Evolutionary conservation across 352 stramenopile species (phyloP).

Genomic region (Phytophthora tentaculata): DNA sequence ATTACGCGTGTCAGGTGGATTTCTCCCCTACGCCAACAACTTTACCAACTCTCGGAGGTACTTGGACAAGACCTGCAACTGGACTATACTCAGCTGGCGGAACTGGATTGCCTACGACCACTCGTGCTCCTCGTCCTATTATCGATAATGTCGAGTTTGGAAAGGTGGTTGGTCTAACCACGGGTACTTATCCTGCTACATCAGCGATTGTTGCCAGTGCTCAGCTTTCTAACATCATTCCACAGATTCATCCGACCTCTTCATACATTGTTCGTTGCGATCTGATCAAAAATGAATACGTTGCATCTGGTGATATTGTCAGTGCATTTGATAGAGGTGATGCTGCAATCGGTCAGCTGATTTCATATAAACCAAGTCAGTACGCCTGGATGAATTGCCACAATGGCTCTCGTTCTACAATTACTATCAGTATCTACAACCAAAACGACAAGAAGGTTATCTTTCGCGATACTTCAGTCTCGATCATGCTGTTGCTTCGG

Average conservation of each 20-base stretch:
- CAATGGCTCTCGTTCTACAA: too few relatives aligned
- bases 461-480: too few relatives aligned
- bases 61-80: neutral
- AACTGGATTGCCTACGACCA: neutral
- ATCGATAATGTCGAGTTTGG: neutral
- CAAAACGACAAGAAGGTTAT: too few relatives aligned
- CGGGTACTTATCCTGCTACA: too few relatives aligned
- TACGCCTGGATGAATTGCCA: neutral
- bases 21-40: too few relatives aligned
- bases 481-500: too few relatives aligned
- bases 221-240: neutral
- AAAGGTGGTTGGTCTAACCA: neutral
- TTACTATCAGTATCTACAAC: too few relatives aligned
- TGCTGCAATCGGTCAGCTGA: neutral
- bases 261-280: neutral
- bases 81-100: neutral
- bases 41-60: neutral
- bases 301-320: neutral
- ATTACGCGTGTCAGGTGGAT: too few relatives aligned
- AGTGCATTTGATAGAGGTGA: neutral
- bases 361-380: neutral
- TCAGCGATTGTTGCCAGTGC: neutral
- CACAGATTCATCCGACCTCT: neutral
- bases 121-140: neutral
- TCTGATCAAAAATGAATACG: neutral